phyloP scores from a whole-genome alignment of 2,329 filamentous ascomycete species.

The Neopestalotiopsis rosae region DNA sequence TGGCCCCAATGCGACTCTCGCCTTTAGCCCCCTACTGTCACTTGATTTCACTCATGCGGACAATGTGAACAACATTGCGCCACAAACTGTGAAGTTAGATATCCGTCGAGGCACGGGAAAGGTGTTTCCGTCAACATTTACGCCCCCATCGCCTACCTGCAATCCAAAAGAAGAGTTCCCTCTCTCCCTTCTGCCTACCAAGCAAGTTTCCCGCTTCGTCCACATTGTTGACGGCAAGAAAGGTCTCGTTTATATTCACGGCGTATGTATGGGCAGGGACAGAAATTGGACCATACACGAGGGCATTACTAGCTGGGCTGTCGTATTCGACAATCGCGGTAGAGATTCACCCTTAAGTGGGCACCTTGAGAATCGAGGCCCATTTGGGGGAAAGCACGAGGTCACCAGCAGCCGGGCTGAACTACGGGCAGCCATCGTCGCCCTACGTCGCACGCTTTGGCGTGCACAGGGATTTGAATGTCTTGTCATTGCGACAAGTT shows the following conservation, averaged over 20 bases:
- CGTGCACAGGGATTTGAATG: constrained; percentile 41
- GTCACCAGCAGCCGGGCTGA: constrained; percentile 61
- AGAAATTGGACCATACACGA: background rate
- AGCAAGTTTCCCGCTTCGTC: background rate
- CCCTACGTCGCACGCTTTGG: constrained; percentile 51
- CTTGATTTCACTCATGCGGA: too few species aligned
- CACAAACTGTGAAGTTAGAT: background rate
- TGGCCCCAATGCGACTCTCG: too few species aligned
- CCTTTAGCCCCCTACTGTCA: too few species aligned
- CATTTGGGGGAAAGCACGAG: constrained; percentile 38
- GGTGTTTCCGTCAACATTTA: background rate
- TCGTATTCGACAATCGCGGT: background rate
- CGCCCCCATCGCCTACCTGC: background rate
- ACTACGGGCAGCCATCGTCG: constrained; percentile 58
- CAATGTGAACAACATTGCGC: background rate
- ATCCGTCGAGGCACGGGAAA: constrained; percentile 1
- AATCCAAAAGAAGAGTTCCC: background rate
- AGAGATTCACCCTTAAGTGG: background rate
- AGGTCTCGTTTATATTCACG: constrained; percentile 5
- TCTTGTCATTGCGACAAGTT: constrained; percentile 60
- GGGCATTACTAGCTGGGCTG: background rate
- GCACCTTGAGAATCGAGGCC: constrained; percentile 47
- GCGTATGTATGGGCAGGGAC: background rate
- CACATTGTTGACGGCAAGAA: background rate
- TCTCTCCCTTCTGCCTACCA: background rate